These are phyloP conservation scores for Neoboletus subvelutipes DNA, from an alignment of 768 basidiomycete genomes.

Conservation along the genomic window DNA sequence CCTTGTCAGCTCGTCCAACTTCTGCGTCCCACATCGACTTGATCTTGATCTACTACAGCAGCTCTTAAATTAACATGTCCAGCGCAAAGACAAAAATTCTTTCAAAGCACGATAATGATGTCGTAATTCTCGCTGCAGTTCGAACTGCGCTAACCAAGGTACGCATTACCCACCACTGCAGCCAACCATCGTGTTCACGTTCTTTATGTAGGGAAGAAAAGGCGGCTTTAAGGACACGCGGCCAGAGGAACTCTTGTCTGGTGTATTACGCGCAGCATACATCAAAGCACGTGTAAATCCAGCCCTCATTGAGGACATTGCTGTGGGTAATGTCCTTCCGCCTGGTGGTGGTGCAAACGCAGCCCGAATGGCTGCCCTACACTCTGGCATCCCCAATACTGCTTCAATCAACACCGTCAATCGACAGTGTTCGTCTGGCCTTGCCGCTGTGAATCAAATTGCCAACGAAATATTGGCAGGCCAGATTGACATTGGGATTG, in stretches of 20 bases:
- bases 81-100: slow-evolving; percentile 58
- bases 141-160: slow-evolving; percentile 94
- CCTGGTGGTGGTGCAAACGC: slow-evolving; percentile 78
- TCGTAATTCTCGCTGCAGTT: slow-evolving; percentile 86
- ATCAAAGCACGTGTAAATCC: slow-evolving; percentile 71
- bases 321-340: slow-evolving; percentile 87
- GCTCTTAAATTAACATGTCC: slow-evolving; percentile 20
- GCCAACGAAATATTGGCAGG: slow-evolving; percentile 76
- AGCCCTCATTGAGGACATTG: slow-evolving; percentile 77
- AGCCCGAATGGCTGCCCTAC: slow-evolving; percentile 85
- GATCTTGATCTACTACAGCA: neutral
- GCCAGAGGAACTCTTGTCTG: slow-evolving; percentile 78
- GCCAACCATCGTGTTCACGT: neutral
- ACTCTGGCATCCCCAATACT: slow-evolving; percentile 80
- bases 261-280: slow-evolving; percentile 74
- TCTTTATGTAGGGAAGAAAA: slow-evolving; percentile 59
- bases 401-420: slow-evolving; percentile 80
- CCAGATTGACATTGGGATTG: slow-evolving; percentile 89
- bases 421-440: slow-evolving; percentile 86
- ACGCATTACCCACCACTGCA: neutral
- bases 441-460: slow-evolving; percentile 79
- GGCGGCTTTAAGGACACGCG: slow-evolving; percentile 91
- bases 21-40: neutral
- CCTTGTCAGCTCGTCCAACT: neutral
- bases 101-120: slow-evolving; percentile 76